Base-by-base conservation (phyloP, 371 early-diverging fungal genomes). In the Zychaea mexicana region DNA sequence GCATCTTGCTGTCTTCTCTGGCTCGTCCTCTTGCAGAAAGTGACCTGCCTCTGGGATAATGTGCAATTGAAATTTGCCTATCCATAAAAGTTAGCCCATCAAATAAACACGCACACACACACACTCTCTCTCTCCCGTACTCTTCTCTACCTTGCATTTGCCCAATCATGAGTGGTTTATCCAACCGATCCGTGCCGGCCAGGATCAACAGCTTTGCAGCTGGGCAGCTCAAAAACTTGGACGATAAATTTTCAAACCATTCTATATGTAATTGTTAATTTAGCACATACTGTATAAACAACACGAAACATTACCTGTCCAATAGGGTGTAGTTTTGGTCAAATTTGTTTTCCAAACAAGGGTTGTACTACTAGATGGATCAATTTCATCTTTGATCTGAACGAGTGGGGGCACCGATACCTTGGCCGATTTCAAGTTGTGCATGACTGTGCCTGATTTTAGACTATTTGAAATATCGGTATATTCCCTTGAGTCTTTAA, bases 161-260 rank as follows among this genome's bases (percentile, higher is more conserved):
- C 0, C 90, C 97, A 76, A 97, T 96, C 62, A 89, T 94, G 58
- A 98, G 82, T 13, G 91, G 81, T 64, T 92, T 96, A 68, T 98
- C 98, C 56, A 98, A 70, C 10, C 96, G 85, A 76, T 97, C 96
- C 0, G 96, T 69, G 68, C 83, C 92, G n/a, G 98, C 96, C 1
- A 98, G 72, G 2, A 96, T 73, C 19, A 98, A 76, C n/a, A 96
- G 71, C 45, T 93, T 92, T 17, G 91, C 92, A 10, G 90, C 83
- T 27, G 78, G 78, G 3, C 87, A 79, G 0, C 78, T 64, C 26
- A 96, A 71, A 70, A 97, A 98, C 58, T 93, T 92, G 24, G 78
- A 70, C 7, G 95, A 94, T 64, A 98, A 62, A 1, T 88, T 91
- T 19, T 70, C 67, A 71, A 95, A 98, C 98, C 98, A 98, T 15